Evolutionary conservation across 257 asterid genomes (phyloP).

Genomic region (Verbascum thapsus): DNA sequence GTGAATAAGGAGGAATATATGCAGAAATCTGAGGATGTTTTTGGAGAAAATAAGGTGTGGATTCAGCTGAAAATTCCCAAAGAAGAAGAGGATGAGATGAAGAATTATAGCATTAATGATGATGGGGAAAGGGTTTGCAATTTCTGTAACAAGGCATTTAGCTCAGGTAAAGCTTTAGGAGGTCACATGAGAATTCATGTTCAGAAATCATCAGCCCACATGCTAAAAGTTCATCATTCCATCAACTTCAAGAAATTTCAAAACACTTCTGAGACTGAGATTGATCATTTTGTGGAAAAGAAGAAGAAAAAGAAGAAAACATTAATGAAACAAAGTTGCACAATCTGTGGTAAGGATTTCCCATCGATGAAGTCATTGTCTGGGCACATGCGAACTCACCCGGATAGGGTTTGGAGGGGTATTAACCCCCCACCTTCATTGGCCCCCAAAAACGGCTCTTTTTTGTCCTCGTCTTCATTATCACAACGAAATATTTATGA

Average conservation of each 20-base stretch:
- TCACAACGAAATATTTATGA: slow-evolving; percentile 34
- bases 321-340: slow-evolving; percentile 31
- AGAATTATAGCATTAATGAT: background rate
- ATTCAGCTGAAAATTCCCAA: slow-evolving; percentile 33
- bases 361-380: slow-evolving; percentile 54
- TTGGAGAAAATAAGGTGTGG: slow-evolving; percentile 28
- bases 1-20: slow-evolving; percentile 32
- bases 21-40: slow-evolving; percentile 16
- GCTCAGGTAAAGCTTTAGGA: slow-evolving; percentile 76
- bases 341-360: slow-evolving; percentile 45
- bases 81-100: slow-evolving; percentile 18
- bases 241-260: slow-evolving; percentile 28
- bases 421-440: slow-evolving; percentile 43
- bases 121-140: slow-evolving; percentile 42
- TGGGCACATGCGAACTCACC: slow-evolving; percentile 72
- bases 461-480: slow-evolving; percentile 28
- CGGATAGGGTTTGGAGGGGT: slow-evolving; percentile 67
- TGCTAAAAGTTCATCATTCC: background rate
- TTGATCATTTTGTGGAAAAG: background rate
- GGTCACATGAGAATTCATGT: slow-evolving; percentile 83
- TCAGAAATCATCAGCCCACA: slow-evolving; percentile 30
- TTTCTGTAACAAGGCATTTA: slow-evolving; percentile 50
- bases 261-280: background rate
- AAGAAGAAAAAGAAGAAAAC: background rate
- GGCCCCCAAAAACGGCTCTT: slow-evolving; percentile 18